These are phyloP conservation scores for Flammula alnicola DNA, from an alignment of 1,284 basidiomycete genomes.

Conservation along the genomic window DNA sequence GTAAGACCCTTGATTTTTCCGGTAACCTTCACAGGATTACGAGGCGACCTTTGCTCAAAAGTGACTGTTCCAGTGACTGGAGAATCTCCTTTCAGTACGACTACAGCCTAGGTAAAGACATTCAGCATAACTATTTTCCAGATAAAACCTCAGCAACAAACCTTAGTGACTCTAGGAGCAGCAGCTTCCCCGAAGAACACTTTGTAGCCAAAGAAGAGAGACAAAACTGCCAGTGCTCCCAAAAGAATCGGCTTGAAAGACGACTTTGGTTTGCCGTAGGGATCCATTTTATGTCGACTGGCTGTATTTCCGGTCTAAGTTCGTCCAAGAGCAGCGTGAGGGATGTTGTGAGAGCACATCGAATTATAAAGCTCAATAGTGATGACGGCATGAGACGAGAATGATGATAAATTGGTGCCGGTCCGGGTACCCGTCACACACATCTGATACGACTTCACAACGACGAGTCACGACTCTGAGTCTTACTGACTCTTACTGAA, in stretches of 20 bases:
- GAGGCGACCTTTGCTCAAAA: slow-evolving; percentile 59
- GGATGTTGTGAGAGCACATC: too few species aligned
- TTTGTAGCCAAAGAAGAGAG: slow-evolving; percentile 1
- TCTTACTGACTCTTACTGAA: too few species aligned
- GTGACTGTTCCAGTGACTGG: slow-evolving; percentile 65
- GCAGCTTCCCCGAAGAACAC: background rate
- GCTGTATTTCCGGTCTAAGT: background rate
- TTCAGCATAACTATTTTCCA: background rate
- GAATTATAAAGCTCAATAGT: too few species aligned
- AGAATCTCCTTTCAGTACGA: slow-evolving; percentile 66
- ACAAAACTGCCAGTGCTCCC: slow-evolving; percentile 1
- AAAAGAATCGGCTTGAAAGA: background rate
- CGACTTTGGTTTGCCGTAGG: slow-evolving; percentile 11
- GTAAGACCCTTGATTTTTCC: slow-evolving; percentile 68
- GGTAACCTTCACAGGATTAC: slow-evolving; percentile 60
- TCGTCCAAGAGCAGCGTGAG: background rate
- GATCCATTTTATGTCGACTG: background rate
- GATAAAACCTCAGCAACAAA: background rate
- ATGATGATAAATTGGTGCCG: too few species aligned
- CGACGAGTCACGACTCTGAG: too few species aligned
- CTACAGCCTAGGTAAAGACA: slow-evolving; percentile 56
- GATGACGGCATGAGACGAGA: too few species aligned
- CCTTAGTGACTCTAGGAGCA: slow-evolving; percentile 4
- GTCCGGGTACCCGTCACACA: too few species aligned
- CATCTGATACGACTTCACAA: too few species aligned